Conservation (phyloP, 163 green algal genomes). For the Scenedesmus sp. region DNA sequence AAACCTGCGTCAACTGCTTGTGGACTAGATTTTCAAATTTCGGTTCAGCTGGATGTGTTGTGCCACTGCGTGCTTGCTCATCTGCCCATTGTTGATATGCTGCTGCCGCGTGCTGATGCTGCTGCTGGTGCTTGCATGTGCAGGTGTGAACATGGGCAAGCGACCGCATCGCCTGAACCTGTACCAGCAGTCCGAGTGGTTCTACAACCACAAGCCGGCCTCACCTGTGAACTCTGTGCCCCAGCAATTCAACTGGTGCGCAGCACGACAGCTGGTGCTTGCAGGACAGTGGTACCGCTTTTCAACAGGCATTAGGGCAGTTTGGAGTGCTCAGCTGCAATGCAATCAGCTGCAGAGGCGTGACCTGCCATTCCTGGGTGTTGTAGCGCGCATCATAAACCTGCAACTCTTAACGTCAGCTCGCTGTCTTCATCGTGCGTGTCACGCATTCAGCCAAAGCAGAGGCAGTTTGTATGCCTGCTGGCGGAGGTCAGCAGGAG, state of each 20-base stretch:
- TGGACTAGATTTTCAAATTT: not conserved
- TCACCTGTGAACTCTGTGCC: constrained; percentile 1
- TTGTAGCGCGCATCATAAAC: no score
- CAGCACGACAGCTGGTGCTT: not conserved
- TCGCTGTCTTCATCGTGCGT: no score
- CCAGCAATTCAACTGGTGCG: constrained; percentile 49
- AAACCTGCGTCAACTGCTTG: not conserved
- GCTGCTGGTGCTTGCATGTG: not conserved
- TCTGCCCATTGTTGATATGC: no score
- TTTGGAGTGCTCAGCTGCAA: no score
- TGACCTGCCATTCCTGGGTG: no score
- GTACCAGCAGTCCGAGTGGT: constrained; percentile 24
- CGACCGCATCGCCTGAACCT: not conserved
- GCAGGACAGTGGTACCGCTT: no score
- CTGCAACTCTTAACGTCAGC: no score
- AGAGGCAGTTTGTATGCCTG: no score
- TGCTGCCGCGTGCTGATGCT: not conserved
- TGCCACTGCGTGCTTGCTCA: not conserved
- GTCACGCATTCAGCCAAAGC: no score
- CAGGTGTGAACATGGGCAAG: constrained; percentile 7
- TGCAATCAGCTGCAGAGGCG: no score
- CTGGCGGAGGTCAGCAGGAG: no score
- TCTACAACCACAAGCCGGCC: constrained; percentile 23
- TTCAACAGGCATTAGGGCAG: no score
- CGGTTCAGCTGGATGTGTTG: not conserved